phyloP scores from a whole-genome alignment of 2,329 filamentous ascomycete species.

The Emergomyces pasteurianus region DNA sequence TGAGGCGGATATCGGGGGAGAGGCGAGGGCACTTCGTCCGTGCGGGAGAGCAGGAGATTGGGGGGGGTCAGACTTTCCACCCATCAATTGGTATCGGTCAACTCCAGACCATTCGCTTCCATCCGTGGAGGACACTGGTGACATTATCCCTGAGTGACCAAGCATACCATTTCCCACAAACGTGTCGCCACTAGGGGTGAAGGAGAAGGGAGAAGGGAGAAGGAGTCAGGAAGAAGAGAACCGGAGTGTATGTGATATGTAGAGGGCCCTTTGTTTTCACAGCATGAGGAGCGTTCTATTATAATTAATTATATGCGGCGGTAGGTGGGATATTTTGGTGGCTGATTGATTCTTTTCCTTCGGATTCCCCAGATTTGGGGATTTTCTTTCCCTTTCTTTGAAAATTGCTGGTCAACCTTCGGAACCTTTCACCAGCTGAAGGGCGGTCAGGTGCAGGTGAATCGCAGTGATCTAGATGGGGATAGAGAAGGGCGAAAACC shows the following conservation, averaged over 20 bases:
- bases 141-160: slow-evolving; percentile 62
- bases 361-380: neutral
- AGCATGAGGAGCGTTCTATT: neutral
- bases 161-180: slow-evolving; percentile 38
- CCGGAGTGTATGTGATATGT: neutral
- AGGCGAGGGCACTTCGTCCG: slow-evolving; percentile 41
- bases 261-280: neutral
- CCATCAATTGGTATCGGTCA: slow-evolving; percentile 51
- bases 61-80: slow-evolving; percentile 27
- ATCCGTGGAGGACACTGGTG: slow-evolving; percentile 70
- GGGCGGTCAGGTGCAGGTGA: neutral
- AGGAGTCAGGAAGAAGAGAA: neutral
- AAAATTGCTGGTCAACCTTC: neutral
- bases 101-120: slow-evolving; percentile 72
- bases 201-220: neutral
- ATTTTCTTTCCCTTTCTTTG: neutral
- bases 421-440: neutral
- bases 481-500: neutral
- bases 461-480: neutral
- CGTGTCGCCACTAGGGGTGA: neutral
- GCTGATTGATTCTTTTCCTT: no score
- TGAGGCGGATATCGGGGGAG: slow-evolving; percentile 51
- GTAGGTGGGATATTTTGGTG: neutral
- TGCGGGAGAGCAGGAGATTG: slow-evolving; percentile 39
- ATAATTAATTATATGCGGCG: neutral